Conservation (phyloP, 1,284 basidiomycete genomes). For the Xerocomus nothofagi region DNA sequence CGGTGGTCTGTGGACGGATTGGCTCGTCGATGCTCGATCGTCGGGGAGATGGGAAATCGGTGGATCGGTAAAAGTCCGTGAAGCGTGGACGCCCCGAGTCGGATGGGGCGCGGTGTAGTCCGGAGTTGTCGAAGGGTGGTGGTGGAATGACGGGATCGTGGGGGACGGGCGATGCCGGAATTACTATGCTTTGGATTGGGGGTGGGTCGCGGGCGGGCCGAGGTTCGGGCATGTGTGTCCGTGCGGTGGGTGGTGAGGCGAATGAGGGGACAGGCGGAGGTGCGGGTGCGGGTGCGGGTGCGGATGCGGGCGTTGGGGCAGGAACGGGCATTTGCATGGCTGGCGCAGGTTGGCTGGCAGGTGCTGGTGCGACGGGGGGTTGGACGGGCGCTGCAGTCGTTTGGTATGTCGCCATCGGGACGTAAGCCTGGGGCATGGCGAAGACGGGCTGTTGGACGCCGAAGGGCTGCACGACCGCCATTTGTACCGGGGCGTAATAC, state of each 20-base stretch:
- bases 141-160: slow-evolving; percentile 27
- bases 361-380: slow-evolving; percentile 8
- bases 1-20: slow-evolving; percentile 12
- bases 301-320: background rate
- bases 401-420: slow-evolving; percentile 25
- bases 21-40: slow-evolving; percentile 7
- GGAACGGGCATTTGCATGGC: slow-evolving; percentile 23
- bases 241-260: background rate
- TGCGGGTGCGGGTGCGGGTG: background rate
- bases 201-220: background rate
- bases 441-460: slow-evolving; percentile 29
- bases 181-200: background rate
- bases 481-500: slow-evolving; percentile 33
- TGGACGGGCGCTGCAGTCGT: slow-evolving; percentile 15
- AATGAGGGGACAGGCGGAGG: background rate
- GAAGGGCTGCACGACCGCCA: slow-evolving; percentile 23
- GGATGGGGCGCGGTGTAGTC: slow-evolving; percentile 6
- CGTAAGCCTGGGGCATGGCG: slow-evolving; percentile 29
- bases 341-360: slow-evolving; percentile 5
- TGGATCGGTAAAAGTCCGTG: slow-evolving; percentile 28
- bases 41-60: background rate
- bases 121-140: slow-evolving; percentile 12
- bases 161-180: slow-evolving; percentile 18
- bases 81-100: slow-evolving; percentile 28
- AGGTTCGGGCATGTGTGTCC: slow-evolving; percentile 28